Conservation (phyloP, 768 basidiomycete genomes). For the Panaeolus papilionaceus region DNA sequence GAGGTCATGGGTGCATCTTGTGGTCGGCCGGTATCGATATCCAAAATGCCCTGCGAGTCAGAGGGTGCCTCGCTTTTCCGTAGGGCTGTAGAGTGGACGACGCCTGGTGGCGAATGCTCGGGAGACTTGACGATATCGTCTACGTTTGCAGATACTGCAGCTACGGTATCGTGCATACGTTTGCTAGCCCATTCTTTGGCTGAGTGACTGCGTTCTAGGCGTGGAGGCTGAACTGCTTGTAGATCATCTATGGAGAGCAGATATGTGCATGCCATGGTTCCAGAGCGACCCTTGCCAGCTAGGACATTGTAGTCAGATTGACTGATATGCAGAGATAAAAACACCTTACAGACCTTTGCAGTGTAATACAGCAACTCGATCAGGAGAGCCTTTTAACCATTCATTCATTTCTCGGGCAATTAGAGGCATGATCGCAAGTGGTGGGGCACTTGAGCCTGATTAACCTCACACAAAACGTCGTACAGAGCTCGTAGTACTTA, state of each 20-base stretch:
- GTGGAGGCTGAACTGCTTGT: slow-evolving; percentile 47
- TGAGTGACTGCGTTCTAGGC: slow-evolving; percentile 51
- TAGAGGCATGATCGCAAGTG: slow-evolving; percentile 74
- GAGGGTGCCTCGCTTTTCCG: slow-evolving; percentile 11
- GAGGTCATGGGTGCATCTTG: neutral
- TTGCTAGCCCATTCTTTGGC: slow-evolving; percentile 54
- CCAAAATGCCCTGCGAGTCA: slow-evolving; percentile 26
- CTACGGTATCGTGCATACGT: slow-evolving; percentile 54
- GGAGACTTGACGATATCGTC: slow-evolving; percentile 15
- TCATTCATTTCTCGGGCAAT: slow-evolving; percentile 74
- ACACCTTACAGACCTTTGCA: slow-evolving; percentile 69
- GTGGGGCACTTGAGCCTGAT: slow-evolving; percentile 63
- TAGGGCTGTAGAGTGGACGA: slow-evolving; percentile 1
- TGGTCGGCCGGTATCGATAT: slow-evolving; percentile 22
- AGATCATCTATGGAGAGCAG: slow-evolving; percentile 63
- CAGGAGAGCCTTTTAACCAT: slow-evolving; percentile 71
- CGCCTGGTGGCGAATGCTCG: neutral
- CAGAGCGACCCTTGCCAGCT: slow-evolving; percentile 88
- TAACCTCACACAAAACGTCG: neutral
- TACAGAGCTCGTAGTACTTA: slow-evolving; percentile 41
- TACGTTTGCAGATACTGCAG: slow-evolving; percentile 5
- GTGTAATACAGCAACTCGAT: slow-evolving; percentile 81
- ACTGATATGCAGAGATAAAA: slow-evolving; percentile 15
- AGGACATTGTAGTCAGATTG: neutral
- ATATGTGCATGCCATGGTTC: slow-evolving; percentile 85